Conservation (phyloP, 169 alveolate genomes). For the Eimeria brunetti region DNA sequence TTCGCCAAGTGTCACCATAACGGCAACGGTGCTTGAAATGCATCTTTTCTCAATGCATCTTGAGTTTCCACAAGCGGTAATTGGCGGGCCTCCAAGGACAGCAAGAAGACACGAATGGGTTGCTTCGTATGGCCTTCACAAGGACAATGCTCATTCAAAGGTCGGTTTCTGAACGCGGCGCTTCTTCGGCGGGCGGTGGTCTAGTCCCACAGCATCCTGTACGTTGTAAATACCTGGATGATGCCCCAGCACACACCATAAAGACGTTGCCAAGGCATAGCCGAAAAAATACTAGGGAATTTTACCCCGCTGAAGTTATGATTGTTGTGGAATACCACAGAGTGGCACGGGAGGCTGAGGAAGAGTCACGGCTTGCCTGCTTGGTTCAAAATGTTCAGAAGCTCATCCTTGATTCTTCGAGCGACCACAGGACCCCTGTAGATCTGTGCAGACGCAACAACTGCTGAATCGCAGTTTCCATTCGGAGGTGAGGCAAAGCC, state of each 20-base stretch:
- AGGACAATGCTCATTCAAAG: neutral
- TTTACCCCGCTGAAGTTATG: neutral
- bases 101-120: neutral
- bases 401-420: constrained; percentile 78
- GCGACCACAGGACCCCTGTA: constrained; percentile 79
- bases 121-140: neutral
- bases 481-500: neutral
- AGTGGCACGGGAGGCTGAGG: neutral
- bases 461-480: neutral
- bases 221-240: constrained; percentile 39
- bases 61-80: neutral
- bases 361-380: constrained; percentile 55
- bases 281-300: neutral
- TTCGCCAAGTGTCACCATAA: neutral
- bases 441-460: constrained; percentile 51
- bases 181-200: constrained; percentile 48
- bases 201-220: constrained; percentile 47
- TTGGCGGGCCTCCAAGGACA: neutral
- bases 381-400: constrained; percentile 61
- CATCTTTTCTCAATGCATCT: neutral
- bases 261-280: neutral
- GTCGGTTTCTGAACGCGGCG: constrained; percentile 21
- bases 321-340: neutral
- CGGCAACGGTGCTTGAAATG: neutral
- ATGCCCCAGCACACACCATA: neutral